phyloP scores from a whole-genome alignment of 495 filamentous ascomycete genomes.

The Zalerion maritima region DNA sequence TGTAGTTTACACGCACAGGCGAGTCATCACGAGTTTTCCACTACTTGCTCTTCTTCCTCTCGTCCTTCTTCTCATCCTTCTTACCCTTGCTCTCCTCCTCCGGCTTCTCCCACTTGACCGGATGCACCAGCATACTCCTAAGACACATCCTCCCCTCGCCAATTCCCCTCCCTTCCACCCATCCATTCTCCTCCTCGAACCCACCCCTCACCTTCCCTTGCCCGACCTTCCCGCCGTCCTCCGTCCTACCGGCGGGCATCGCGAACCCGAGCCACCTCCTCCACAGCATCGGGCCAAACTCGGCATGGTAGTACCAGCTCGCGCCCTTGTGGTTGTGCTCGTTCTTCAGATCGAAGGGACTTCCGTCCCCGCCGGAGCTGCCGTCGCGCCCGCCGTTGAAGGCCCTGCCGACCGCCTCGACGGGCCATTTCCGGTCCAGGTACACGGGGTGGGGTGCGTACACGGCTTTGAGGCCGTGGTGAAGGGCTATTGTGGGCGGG shows the following conservation, averaged over 20 bases:
- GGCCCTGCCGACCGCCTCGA: constrained; percentile 54
- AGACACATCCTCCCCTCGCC: constrained; percentile 68
- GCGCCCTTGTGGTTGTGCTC: constrained; percentile 84
- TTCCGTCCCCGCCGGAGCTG: constrained; percentile 48
- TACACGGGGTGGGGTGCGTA: constrained; percentile 85
- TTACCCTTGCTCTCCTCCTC: too few species aligned
- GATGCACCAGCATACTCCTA: constrained; percentile 79
- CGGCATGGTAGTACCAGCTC: constrained; percentile 91
- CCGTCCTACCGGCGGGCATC: constrained; percentile 43
- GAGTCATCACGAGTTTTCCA: too few species aligned
- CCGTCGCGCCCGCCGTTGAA: constrained; percentile 81
- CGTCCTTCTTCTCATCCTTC: too few species aligned
- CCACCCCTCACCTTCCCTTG: constrained; percentile 42
- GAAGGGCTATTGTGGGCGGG: constrained; percentile 67
- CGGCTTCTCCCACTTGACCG: constrained; percentile 56
- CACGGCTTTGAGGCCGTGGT: constrained; percentile 90
- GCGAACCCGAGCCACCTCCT: constrained; percentile 76
- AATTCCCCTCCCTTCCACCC: constrained; percentile 29
- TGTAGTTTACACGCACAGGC: too few species aligned
- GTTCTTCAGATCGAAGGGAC: constrained; percentile 59
- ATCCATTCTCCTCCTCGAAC: constrained; percentile 59
- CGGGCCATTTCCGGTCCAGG: constrained; percentile 75
- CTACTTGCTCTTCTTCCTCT: too few species aligned
- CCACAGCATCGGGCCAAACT: constrained; percentile 73
- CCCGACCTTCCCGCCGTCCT: constrained; percentile 54